These are phyloP conservation scores for Solanum chacoense DNA, from an alignment of 305 asterid species.

Conservation along the genomic window DNA sequence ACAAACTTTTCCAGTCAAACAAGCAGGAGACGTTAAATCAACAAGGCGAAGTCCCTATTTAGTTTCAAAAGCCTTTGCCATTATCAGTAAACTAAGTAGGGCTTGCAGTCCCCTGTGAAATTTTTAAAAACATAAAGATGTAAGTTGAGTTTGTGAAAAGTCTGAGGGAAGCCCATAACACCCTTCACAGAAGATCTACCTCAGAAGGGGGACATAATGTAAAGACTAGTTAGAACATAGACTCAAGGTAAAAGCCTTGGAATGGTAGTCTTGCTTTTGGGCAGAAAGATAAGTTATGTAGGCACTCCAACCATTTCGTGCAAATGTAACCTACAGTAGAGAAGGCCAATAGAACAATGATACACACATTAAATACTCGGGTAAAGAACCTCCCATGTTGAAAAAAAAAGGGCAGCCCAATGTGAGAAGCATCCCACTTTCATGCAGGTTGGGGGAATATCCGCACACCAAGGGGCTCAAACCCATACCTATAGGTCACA, in stretches of 20 bases:
- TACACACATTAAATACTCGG: not conserved
- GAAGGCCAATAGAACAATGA: not conserved
- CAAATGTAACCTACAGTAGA: not conserved
- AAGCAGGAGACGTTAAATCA: not conserved
- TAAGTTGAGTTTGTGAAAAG: not conserved
- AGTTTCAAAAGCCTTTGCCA: not conserved
- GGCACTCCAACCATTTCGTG: not conserved
- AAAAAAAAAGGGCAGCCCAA: not conserved
- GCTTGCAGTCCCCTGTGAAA: not conserved
- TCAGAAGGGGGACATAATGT: not conserved
- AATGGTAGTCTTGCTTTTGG: not conserved
- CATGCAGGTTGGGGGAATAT: not conserved
- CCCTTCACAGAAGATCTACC: not conserved
- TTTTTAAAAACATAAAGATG: not conserved
- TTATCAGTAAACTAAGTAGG: not conserved
- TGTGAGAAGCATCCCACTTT: not conserved
- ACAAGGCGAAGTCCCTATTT: not conserved
- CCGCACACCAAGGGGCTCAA: not conserved
- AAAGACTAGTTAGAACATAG: not conserved
- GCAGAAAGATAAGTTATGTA: not conserved
- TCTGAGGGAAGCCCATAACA: not conserved
- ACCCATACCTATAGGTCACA: not conserved
- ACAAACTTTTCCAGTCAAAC: not conserved
- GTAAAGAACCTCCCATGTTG: not conserved
- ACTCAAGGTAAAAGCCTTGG: not conserved